A percentile compares a stretch with the other conserved stretches of the same genome.
Evolutionary conservation across 2,329 filamentous ascomycete genomes (phyloP).

Genomic region (Madurella mycetomatis): DNA sequence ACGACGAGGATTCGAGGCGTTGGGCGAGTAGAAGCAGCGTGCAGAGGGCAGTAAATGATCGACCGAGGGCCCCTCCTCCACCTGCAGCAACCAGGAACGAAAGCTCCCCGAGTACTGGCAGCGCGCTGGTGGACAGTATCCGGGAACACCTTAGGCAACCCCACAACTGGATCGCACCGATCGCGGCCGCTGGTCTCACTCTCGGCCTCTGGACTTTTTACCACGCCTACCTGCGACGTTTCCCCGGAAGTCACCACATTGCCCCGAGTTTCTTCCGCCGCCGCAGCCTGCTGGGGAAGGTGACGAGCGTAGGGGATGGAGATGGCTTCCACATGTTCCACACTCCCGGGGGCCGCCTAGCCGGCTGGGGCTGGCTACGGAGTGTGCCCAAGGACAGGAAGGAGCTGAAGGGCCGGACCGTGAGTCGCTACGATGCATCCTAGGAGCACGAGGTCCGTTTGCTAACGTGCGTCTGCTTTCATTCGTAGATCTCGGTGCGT

Average conservation of each 20-base stretch:
- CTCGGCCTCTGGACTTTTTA: slow-evolving; percentile 65
- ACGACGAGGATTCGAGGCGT: not conserved
- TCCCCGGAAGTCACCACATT: slow-evolving; percentile 73
- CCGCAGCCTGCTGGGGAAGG: slow-evolving; percentile 74
- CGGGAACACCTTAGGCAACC: slow-evolving; percentile 54
- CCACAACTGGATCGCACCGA: slow-evolving; percentile 48
- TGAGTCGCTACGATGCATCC: not conserved
- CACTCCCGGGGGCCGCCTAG: slow-evolving; percentile 80
- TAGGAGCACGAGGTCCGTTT: not conserved
- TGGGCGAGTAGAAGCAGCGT: not conserved
- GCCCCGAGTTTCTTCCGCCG: slow-evolving; percentile 69
- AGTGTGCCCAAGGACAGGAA: slow-evolving; percentile 65
- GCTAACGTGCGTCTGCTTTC: slow-evolving; percentile 3
- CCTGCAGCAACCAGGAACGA: slow-evolving; percentile 23
- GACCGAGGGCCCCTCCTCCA: not conserved
- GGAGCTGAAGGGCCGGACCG: slow-evolving; percentile 71
- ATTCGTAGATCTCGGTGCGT: slow-evolving; percentile 71
- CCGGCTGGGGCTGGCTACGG: slow-evolving; percentile 91
- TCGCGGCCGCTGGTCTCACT: slow-evolving; percentile 49
- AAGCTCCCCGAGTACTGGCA: slow-evolving; percentile 34
- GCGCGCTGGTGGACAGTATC: slow-evolving; percentile 43
- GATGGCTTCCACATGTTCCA: slow-evolving; percentile 95
- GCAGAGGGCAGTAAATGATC: slow-evolving; percentile 7
- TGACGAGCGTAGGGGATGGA: slow-evolving; percentile 93
- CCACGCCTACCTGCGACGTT: slow-evolving; percentile 74